Conservation (phyloP, 495 filamentous ascomycete genomes). For the Podospora didyma region DNA sequence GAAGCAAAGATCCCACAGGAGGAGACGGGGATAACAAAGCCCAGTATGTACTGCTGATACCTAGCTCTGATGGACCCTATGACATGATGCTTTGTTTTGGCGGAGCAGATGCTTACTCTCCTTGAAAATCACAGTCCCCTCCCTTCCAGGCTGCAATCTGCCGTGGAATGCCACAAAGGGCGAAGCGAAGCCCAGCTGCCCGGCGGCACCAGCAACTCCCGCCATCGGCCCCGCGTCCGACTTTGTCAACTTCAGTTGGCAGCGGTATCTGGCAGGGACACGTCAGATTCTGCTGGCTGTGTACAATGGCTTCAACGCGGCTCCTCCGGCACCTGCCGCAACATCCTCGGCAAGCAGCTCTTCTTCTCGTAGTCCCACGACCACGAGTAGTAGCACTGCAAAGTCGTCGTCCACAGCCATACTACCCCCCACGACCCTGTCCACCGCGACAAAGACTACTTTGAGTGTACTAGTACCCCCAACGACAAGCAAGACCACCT, state of each 20-base stretch:
- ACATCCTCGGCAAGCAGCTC: neutral
- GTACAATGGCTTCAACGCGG: conserved; percentile 4
- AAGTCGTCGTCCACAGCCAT: no score
- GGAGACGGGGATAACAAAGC: neutral
- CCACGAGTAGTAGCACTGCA: neutral
- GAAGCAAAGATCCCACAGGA: conserved; percentile 1
- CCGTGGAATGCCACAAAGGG: neutral
- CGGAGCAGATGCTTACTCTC: neutral
- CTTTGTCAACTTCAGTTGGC: conserved; percentile 6
- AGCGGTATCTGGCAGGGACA: neutral
- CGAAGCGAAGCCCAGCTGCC: neutral
- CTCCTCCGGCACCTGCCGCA: neutral
- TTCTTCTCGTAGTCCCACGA: neutral
- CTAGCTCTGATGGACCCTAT: no score
- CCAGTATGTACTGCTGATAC: no score
- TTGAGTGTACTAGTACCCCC: no score
- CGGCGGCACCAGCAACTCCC: neutral
- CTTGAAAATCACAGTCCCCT: neutral
- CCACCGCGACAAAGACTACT: no score
- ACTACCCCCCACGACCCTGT: no score
- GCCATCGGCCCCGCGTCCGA: neutral
- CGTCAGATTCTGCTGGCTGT: neutral
- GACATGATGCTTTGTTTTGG: neutral
- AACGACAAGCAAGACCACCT: neutral
- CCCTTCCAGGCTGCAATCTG: conserved; percentile 4